Evolutionary conservation across 1,284 basidiomycete genomes (phyloP).

Genomic region (Rhodotorula glutinis): DNA sequence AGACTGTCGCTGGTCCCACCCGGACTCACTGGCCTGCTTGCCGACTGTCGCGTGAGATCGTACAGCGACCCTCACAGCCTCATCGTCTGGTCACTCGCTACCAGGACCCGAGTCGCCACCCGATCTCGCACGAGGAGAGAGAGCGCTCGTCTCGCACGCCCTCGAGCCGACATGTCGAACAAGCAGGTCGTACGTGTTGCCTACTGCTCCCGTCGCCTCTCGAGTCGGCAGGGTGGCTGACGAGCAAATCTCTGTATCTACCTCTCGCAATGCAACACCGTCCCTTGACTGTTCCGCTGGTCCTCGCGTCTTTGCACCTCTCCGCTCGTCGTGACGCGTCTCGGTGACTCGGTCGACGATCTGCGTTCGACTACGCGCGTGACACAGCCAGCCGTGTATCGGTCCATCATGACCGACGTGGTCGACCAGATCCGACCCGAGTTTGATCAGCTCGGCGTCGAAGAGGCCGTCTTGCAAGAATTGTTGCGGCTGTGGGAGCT

Average conservation of each 20-base stretch:
- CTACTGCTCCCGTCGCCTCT: background rate
- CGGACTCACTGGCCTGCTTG: background rate
- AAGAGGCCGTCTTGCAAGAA: conserved; percentile 83
- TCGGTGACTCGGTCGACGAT: conserved; percentile 6
- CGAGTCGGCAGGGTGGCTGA: background rate
- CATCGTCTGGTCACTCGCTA: background rate
- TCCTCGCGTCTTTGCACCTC: too few species aligned
- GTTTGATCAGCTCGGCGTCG: conserved; percentile 95
- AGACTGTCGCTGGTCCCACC: background rate
- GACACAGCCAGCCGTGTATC: conserved; percentile 80
- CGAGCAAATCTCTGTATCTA: background rate
- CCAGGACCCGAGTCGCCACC: too few species aligned
- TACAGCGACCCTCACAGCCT: too few species aligned
- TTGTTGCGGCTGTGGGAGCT: conserved; percentile 95
- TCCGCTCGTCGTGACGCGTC: background rate
- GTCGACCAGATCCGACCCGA: conserved; percentile 82
- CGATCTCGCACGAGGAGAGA: too few species aligned
- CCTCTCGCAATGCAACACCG: background rate
- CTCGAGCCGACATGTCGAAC: conserved; percentile 15
- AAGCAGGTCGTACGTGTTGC: conserved; percentile 10
- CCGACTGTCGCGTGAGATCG: background rate
- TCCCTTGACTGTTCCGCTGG: too few species aligned
- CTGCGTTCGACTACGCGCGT: background rate
- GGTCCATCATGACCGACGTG: conserved; percentile 94
- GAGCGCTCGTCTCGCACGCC: background rate